A percentile compares a stretch with the other conserved stretches of the same genome.
Conservation (phyloP, 805 yeast genomes). For the Starmerella riodocensis region DNA sequence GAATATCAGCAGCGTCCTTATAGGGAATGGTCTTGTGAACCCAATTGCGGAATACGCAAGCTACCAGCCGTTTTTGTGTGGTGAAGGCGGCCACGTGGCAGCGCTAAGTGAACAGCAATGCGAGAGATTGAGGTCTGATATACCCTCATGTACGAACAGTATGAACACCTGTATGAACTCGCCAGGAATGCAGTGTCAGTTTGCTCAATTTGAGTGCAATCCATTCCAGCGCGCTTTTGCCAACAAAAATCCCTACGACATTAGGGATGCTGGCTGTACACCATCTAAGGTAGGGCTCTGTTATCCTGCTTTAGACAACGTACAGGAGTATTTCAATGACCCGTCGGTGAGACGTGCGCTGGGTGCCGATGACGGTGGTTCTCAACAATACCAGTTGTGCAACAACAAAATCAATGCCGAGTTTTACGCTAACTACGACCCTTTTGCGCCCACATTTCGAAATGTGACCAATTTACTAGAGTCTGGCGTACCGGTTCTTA, state of each 20-base stretch:
- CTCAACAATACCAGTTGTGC: slow-evolving; percentile 49
- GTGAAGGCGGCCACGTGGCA: slow-evolving; percentile 55
- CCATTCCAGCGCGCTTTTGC: slow-evolving; percentile 10
- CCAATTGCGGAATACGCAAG: slow-evolving; percentile 63
- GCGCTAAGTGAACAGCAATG: slow-evolving; percentile 13
- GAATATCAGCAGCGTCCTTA: slow-evolving; percentile 63
- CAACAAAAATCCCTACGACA: slow-evolving; percentile 55
- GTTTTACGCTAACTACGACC: slow-evolving; percentile 41
- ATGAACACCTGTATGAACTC: slow-evolving; percentile 14
- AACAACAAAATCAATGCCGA: slow-evolving; percentile 59
- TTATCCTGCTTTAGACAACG: slow-evolving; percentile 41
- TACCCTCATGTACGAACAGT: slow-evolving; percentile 10
- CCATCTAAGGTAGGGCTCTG: slow-evolving; percentile 45
- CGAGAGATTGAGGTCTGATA: slow-evolving; percentile 5
- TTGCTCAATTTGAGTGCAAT: slow-evolving; percentile 12
- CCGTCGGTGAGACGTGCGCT: slow-evolving; percentile 41
- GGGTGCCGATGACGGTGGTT: slow-evolving; percentile 36
- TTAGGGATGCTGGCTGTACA: slow-evolving; percentile 44
- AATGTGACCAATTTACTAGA: slow-evolving; percentile 61
- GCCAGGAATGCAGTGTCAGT: slow-evolving; percentile 8
- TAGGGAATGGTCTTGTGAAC: slow-evolving; percentile 89
- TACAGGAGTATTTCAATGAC: slow-evolving; percentile 41
- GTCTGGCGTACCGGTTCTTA: slow-evolving; percentile 61
- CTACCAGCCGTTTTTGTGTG: slow-evolving; percentile 91
- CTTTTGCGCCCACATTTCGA: slow-evolving; percentile 77